Conservation (phyloP, 1,284 basidiomycete genomes). For the Sanghuangporus weigelae region DNA sequence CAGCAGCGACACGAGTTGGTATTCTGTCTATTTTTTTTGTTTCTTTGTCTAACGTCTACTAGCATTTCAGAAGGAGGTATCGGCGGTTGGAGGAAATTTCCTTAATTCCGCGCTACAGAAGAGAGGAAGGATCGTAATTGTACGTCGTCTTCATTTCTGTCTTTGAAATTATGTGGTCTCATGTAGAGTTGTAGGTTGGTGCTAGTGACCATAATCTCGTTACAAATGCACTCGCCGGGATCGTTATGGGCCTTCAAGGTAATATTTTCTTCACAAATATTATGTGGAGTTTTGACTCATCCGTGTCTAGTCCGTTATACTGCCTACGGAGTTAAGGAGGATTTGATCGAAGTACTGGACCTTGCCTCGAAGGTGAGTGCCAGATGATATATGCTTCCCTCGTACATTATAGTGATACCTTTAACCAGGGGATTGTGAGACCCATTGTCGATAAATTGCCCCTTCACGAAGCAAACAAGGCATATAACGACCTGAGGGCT, state of each 20-base stretch:
- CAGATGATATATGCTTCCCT: background rate
- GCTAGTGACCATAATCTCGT: conserved; percentile 2
- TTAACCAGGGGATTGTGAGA: background rate
- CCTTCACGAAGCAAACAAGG: conserved; percentile 6
- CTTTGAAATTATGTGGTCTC: background rate
- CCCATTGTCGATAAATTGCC: background rate
- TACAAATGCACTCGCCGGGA: background rate
- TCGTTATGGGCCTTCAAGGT: conserved; percentile 2
- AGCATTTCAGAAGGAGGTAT: conserved; percentile 4
- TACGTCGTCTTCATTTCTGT: background rate
- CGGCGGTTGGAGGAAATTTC: background rate
- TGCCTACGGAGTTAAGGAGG: background rate
- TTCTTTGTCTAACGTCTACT: too few species aligned
- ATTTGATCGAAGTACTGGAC: conserved; percentile 5
- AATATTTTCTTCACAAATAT: background rate
- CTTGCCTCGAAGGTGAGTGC: background rate
- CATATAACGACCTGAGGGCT: conserved; percentile 1
- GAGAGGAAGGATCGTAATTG: conserved; percentile 2
- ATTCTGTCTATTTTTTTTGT: background rate
- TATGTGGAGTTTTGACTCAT: background rate
- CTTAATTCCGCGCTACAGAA: background rate
- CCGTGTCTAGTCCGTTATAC: background rate
- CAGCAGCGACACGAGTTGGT: conserved; percentile 23
- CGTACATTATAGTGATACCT: background rate
- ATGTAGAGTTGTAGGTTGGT: background rate